Percentiles rank a stretch among this genome's conserved stretches.
These are phyloP conservation scores for Phytophthora pini DNA, from an alignment of 352 stramenopile genomes.

Conservation along the genomic window DNA sequence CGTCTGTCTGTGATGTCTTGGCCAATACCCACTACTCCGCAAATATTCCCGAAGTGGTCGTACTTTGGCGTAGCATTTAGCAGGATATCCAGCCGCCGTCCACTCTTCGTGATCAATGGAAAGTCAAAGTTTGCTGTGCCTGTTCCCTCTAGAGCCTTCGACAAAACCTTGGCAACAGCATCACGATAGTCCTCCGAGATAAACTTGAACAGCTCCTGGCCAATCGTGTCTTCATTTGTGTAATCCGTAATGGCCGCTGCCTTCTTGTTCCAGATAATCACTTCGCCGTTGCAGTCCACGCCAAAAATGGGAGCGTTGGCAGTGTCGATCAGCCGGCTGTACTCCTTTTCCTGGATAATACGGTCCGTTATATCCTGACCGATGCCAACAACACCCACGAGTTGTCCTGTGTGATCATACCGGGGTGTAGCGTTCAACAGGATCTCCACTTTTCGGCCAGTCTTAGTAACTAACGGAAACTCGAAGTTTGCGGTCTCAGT, in stretches of 20 bases:
- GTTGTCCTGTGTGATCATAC: slow-evolving; percentile 52
- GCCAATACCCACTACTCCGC: slow-evolving; percentile 73
- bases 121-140: slow-evolving; percentile 78
- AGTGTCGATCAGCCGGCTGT: too few relatives aligned
- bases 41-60: slow-evolving; percentile 68
- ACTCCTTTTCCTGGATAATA: too few relatives aligned
- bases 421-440: too few relatives aligned
- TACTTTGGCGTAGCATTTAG: slow-evolving; percentile 69
- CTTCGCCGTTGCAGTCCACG: slow-evolving; percentile 19
- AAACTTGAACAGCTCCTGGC: slow-evolving; percentile 74
- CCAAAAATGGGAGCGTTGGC: too few relatives aligned
- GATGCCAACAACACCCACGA: not conserved
- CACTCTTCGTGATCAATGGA: slow-evolving; percentile 63
- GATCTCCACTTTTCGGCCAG: too few relatives aligned
- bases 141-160: slow-evolving; percentile 39
- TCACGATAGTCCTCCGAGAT: slow-evolving; percentile 61
- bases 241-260: slow-evolving; percentile 88
- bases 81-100: slow-evolving; percentile 55
- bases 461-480: too few relatives aligned
- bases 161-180: slow-evolving; percentile 37
- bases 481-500: not conserved
- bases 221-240: slow-evolving; percentile 84
- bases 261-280: slow-evolving; percentile 91
- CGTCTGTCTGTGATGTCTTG: slow-evolving; percentile 82
- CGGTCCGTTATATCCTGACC: too few relatives aligned